Base-by-base conservation (phyloP, 73 alveolate genomes). In the Paramecium caudatum region DNA sequence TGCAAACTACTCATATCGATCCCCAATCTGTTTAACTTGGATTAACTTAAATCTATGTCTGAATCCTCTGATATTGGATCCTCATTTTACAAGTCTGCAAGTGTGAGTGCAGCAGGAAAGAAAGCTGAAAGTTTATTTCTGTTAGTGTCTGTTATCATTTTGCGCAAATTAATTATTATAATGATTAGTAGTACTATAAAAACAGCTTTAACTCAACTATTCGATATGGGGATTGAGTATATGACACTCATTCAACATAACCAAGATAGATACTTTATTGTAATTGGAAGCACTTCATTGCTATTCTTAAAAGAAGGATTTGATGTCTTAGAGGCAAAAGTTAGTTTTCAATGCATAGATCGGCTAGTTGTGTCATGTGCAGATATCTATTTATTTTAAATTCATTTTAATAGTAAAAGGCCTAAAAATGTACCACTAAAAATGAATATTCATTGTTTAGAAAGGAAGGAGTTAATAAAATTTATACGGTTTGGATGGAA, bases 1-100 rank as follows among this genome's bases (percentile, higher is more conserved):
- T 74, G 88, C 6, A 74, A 47, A 74, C 88, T 74, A 74, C 69
- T 74, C 37, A 74, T 41, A 10, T 74, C 88, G 43, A 74, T 74
- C 10, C 88, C 69, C 6, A 74, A 13, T 3, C 68, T 17, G n/a
- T 74, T 13, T 7, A 74, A 45, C 32, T 74, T 74, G 0, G 88
- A 74, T 74, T 74, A 74, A 17, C 88, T 74, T 13, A 74, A 74
- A 45, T 37, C 69, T 15, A 74, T 17, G 5, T 74, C 88, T 36
- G 47, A 19, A 27, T 41, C 69, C 21, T 74, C 62, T n/a, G 69
- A 74, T 5, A 74, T 74, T 74, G 39, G 16, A 5, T 74, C 19
- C 19, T 74, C 32, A 23, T 74, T 74, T 55, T 55, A 7, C 7
- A 74, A 68, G 43, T 74, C 88, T 6, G 88, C 88, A 13, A 74